Percentiles rank a stretch among this genome's conserved stretches.
phyloP scores from a whole-genome alignment of 139 green algal genomes.

The Mychonastes homosphaera region DNA sequence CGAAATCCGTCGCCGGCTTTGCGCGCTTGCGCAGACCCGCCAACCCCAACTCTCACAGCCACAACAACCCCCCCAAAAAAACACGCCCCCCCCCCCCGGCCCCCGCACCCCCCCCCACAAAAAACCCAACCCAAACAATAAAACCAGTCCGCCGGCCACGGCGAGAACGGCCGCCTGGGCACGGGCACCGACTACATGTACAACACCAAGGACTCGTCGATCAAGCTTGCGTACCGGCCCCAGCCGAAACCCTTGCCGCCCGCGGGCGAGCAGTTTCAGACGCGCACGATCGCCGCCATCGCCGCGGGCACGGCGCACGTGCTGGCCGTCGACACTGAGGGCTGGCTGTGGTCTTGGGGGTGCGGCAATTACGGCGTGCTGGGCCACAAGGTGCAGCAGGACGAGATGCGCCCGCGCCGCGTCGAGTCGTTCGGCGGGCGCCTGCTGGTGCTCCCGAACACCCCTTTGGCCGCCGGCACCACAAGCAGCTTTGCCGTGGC shows the following conservation, averaged over 20 bases:
- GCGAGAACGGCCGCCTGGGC: conserved; percentile 89
- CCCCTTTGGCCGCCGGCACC: conserved; percentile 34
- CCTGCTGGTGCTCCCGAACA: conserved; percentile 30
- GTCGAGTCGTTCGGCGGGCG: conserved; percentile 58
- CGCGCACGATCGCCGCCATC: no score
- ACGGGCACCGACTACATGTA: conserved; percentile 81
- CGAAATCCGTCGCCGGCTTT: no score
- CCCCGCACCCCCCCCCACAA: conserved; percentile 1
- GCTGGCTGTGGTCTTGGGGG: conserved; percentile 42
- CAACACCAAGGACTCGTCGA: conserved; percentile 79
- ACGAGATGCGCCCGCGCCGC: conserved; percentile 62
- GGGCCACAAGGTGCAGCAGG: conserved; percentile 74
- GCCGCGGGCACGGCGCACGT: background rate
- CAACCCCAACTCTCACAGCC: background rate
- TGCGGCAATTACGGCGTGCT: conserved; percentile 76
- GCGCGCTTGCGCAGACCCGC: background rate
- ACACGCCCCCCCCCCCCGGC: background rate
- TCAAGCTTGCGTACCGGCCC: conserved; percentile 32
- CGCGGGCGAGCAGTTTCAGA: background rate
- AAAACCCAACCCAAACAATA: no score
- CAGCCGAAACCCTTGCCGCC: background rate
- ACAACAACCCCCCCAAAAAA: background rate
- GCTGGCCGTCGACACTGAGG: background rate
- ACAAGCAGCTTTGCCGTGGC: conserved; percentile 59
- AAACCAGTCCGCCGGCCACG: conserved; percentile 52